These are phyloP conservation scores for Chloris gayana DNA, from an alignment of 176 grass and related monocot species.

Conservation along the genomic window DNA sequence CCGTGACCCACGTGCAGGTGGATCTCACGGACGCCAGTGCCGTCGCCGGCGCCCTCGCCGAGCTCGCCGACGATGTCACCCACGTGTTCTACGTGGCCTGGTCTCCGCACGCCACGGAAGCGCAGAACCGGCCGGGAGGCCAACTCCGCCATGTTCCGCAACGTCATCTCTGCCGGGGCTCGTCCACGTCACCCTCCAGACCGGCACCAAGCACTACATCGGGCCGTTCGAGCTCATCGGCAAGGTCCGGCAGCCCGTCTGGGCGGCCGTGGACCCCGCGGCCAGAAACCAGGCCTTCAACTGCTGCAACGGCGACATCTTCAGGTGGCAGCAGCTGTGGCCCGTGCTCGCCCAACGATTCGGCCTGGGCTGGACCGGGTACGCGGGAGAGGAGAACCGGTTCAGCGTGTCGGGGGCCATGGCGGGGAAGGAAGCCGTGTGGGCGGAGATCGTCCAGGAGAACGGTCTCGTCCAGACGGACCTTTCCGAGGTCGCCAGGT, in stretches of 20 bases:
- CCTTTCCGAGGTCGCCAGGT: slow-evolving; percentile 61
- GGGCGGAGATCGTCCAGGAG: slow-evolving; percentile 72
- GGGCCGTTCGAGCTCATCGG: too few relatives aligned
- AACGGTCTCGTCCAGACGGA: slow-evolving; percentile 49
- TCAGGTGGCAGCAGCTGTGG: slow-evolving; percentile 91
- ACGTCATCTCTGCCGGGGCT: slow-evolving; percentile 60
- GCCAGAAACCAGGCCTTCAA: slow-evolving; percentile 88
- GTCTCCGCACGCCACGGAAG: slow-evolving; percentile 35
- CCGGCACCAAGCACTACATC: too few relatives aligned
- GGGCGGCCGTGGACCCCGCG: slow-evolving; percentile 75
- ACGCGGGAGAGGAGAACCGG: slow-evolving; percentile 56
- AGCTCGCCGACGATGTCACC: slow-evolving; percentile 59
- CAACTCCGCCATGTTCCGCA: slow-evolving; percentile 65
- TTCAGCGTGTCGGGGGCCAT: slow-evolving; percentile 65
- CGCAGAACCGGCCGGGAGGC: slow-evolving; percentile 34
- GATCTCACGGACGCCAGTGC: slow-evolving; percentile 53
- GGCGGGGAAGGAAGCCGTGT: slow-evolving; percentile 61
- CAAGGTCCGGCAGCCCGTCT: slow-evolving; percentile 29
- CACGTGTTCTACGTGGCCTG: slow-evolving; percentile 65
- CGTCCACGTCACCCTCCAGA: slow-evolving; percentile 59
- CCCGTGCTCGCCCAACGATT: slow-evolving; percentile 66
- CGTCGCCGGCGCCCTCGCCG: slow-evolving; percentile 38
- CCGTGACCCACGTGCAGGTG: too few relatives aligned
- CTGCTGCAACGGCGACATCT: slow-evolving; percentile 81
- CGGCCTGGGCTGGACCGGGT: slow-evolving; percentile 61